A percentile compares a stretch with the other conserved stretches of the same genome.
Evolutionary conservation across 2,329 filamentous ascomycete genomes (phyloP).

Genomic region (Pyrenophora teres): DNA sequence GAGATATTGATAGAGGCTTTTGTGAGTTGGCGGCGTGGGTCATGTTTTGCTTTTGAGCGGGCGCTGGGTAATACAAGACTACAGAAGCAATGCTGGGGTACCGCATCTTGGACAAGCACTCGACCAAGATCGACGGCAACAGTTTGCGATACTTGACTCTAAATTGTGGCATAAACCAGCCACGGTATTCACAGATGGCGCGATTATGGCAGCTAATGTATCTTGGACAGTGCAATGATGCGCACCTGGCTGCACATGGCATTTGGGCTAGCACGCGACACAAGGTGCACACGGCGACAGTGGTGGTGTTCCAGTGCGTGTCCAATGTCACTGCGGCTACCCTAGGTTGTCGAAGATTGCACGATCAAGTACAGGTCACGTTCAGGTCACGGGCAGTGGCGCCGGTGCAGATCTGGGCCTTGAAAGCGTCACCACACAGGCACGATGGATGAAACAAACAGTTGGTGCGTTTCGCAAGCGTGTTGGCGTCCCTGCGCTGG

Average conservation of each 20-base stretch:
- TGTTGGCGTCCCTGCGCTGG: constrained; percentile 12
- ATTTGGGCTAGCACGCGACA: too few relatives aligned
- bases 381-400: background rate
- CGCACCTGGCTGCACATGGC: too few relatives aligned
- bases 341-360: background rate
- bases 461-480: constrained; percentile 25
- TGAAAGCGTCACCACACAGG: background rate
- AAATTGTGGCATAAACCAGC: too few relatives aligned
- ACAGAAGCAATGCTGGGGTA: constrained; percentile 2
- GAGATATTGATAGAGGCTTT: constrained; percentile 11
- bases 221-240: background rate
- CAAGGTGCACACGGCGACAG: too few relatives aligned
- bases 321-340: background rate
- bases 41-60: constrained; percentile 1
- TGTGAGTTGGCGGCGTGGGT: constrained; percentile 1
- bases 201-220: too few relatives aligned
- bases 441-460: constrained; percentile 14
- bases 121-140: background rate
- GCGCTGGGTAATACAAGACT: constrained; percentile 1
- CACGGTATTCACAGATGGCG: too few relatives aligned
- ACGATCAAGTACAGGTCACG: too few relatives aligned
- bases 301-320: too few relatives aligned
- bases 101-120: background rate
- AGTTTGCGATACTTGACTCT: background rate
- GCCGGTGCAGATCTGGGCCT: constrained; percentile 11